Conservation (phyloP, 73 alveolate genomes). For the Paramecium pentaurelia region DNA sequence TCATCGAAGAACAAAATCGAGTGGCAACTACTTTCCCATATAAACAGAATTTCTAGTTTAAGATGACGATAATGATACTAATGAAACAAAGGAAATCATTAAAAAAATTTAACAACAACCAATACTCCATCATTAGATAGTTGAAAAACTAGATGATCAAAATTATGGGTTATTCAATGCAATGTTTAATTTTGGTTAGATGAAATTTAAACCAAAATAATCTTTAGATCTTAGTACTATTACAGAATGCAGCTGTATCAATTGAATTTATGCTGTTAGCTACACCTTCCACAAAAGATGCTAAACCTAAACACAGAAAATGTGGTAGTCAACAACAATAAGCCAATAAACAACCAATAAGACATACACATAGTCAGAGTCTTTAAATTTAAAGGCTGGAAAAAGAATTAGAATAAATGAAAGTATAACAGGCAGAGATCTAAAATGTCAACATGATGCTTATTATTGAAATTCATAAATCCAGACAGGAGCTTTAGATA, state of each 20-base stretch:
- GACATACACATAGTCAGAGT: constrained; percentile 4
- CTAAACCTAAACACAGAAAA: background rate
- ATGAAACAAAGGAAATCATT: background rate
- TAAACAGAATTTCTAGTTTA: background rate
- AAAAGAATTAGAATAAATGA: background rate
- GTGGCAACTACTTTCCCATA: constrained; percentile 14
- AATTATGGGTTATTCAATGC: background rate
- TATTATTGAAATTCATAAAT: background rate
- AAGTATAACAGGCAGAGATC: background rate
- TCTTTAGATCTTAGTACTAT: background rate
- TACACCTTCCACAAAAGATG: constrained; percentile 2
- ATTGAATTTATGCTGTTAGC: background rate
- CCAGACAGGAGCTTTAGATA: background rate
- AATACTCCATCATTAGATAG: background rate
- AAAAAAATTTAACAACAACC: background rate
- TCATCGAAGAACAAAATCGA: constrained; percentile 1
- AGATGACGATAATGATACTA: background rate
- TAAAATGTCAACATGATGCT: background rate
- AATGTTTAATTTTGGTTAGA: background rate
- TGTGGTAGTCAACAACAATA: background rate
- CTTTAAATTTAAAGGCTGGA: background rate
- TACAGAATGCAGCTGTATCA: background rate
- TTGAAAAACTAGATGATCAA: background rate
- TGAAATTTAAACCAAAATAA: constrained; percentile 2
- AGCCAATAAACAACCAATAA: background rate